phyloP scores from a whole-genome alignment of 306 rosid species.

The Trichosanthes truncata region DNA sequence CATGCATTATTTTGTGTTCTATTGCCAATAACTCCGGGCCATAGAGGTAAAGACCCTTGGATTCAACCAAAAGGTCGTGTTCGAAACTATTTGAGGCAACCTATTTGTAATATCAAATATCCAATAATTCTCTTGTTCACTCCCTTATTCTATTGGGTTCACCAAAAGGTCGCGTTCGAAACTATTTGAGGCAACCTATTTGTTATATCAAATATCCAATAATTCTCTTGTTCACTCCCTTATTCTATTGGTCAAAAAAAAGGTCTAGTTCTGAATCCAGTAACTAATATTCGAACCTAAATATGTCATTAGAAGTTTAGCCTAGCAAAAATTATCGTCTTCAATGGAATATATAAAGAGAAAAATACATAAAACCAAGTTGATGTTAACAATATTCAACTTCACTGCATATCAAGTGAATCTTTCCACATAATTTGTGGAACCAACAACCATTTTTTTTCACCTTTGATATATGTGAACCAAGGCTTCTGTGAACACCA shows the following conservation, averaged over 20 bases:
- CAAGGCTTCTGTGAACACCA: conserved; percentile 94
- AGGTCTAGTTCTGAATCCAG: background rate
- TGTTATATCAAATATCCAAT: background rate
- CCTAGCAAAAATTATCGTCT: background rate
- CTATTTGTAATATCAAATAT: background rate
- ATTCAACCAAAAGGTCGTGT: background rate
- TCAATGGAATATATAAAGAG: background rate
- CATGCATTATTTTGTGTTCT: background rate
- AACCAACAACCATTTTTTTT: background rate
- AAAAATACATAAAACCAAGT: background rate
- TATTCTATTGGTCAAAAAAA: background rate
- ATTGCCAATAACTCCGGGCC: background rate
- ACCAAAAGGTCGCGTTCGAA: too few relatives aligned
- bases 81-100: background rate
- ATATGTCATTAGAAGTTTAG: background rate
- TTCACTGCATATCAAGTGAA: background rate
- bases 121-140: background rate
- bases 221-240: background rate
- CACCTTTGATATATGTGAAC: conserved; percentile 95
- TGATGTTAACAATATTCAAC: background rate
- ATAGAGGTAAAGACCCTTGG: background rate
- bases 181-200: background rate
- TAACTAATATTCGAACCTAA: background rate
- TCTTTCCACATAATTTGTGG: background rate
- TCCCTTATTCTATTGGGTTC: too few relatives aligned